These are phyloP conservation scores for Epichloe scottii DNA, from an alignment of 2,329 filamentous ascomycete species.

Conservation along the genomic window DNA sequence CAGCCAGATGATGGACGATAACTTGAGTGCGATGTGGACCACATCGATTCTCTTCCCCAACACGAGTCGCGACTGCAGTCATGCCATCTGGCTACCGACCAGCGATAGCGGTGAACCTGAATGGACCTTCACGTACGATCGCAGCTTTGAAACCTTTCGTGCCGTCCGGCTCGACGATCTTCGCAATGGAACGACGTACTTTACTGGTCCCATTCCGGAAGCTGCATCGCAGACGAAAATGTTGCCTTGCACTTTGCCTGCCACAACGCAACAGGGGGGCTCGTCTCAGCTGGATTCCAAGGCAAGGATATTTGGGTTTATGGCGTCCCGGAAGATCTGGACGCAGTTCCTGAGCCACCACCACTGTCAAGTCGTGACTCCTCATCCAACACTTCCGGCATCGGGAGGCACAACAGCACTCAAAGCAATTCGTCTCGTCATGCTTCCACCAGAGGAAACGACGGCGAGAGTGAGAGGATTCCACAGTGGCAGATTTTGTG, in stretches of 20 bases:
- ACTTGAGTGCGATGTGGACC: slow-evolving; percentile 68
- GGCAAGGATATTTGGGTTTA: slow-evolving; percentile 67
- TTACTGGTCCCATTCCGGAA: slow-evolving; percentile 54
- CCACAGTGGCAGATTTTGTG: slow-evolving; percentile 59
- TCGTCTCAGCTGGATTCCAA: slow-evolving; percentile 63
- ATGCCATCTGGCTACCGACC: slow-evolving; percentile 57
- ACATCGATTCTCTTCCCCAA: slow-evolving; percentile 77
- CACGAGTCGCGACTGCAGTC: slow-evolving; percentile 65
- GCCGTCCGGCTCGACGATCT: slow-evolving; percentile 65
- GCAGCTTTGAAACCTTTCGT: slow-evolving; percentile 64
- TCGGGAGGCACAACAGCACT: slow-evolving; percentile 20
- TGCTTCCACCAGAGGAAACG: slow-evolving; percentile 17
- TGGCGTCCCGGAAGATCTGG: slow-evolving; percentile 61
- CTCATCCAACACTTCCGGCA: slow-evolving; percentile 6
- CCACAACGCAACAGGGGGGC: slow-evolving; percentile 57
- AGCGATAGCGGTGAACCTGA: slow-evolving; percentile 50
- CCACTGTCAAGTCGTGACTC: slow-evolving; percentile 11
- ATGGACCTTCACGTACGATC: slow-evolving; percentile 70
- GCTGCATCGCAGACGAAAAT: slow-evolving; percentile 42
- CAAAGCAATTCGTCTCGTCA: slow-evolving; percentile 19
- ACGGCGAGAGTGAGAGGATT: slow-evolving; percentile 25
- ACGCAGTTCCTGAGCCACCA: slow-evolving; percentile 39
- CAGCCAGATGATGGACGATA: slow-evolving; percentile 50
- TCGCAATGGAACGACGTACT: slow-evolving; percentile 66
- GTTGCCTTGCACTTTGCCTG: slow-evolving; percentile 55